These are phyloP conservation scores for Ricinus communis DNA, from an alignment of 345 rosid genomes.

Conservation along the genomic window DNA sequence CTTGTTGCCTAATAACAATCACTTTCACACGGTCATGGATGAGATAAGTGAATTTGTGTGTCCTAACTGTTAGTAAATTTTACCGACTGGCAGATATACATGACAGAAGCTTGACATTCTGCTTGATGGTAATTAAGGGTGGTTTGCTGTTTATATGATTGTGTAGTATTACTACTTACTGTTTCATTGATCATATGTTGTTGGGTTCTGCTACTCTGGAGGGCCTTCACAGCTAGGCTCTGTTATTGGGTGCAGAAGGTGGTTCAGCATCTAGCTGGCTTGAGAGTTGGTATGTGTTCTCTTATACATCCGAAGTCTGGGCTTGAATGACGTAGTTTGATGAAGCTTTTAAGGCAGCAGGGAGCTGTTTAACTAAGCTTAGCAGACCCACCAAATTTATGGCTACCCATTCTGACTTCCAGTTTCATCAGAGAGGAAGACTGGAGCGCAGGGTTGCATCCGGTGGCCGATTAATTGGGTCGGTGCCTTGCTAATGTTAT, in stretches of 20 bases:
- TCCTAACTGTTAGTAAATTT: conserved; percentile 34
- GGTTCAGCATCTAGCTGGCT: conserved; percentile 44
- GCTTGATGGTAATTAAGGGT: conserved; percentile 25
- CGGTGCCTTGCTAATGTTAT: conserved; percentile 36
- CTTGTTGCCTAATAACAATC: conserved; percentile 70
- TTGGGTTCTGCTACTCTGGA: conserved; percentile 17
- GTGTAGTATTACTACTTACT: conserved; percentile 33
- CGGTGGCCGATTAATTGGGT: conserved; percentile 34
- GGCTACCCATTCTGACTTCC: conserved; percentile 31
- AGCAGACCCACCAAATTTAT: conserved; percentile 24
- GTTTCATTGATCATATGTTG: conserved; percentile 24
- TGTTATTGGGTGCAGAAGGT: conserved; percentile 23
- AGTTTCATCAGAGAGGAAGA: conserved; percentile 32
- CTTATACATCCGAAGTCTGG: conserved; percentile 21
- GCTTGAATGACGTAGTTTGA: conserved; percentile 23
- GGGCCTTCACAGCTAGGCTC: conserved; percentile 20
- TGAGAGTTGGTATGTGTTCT: conserved; percentile 15
- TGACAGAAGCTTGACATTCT: conserved; percentile 38
- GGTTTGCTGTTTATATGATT: conserved; percentile 33
- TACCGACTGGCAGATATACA: conserved; percentile 27
- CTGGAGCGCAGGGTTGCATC: conserved; percentile 28
- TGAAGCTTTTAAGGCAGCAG: conserved; percentile 25
- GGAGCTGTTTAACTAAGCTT: conserved; percentile 30
- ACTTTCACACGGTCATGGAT: conserved; percentile 75
- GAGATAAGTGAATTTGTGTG: conserved; percentile 68